Evolutionary conservation across 768 basidiomycete species (phyloP).

Genomic region (Dictyophora rubrovolvata): DNA sequence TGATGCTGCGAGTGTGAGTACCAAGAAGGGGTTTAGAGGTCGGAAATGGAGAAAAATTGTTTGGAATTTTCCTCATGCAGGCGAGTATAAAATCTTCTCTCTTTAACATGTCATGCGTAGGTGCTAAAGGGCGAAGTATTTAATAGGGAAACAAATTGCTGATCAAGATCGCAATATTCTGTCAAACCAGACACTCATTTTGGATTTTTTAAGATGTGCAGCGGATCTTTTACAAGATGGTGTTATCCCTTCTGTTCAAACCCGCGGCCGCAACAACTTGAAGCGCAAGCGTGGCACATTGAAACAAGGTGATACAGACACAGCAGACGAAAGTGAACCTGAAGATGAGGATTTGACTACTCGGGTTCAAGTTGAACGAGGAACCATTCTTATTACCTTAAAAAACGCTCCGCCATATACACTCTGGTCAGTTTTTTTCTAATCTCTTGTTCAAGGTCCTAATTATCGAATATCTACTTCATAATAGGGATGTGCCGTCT

Average conservation of each 20-base stretch:
- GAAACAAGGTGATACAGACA: no score
- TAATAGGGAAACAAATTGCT: constrained; percentile 84
- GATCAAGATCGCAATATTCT: constrained; percentile 91
- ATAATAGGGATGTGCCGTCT: constrained; percentile 61
- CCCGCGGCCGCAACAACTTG: no score
- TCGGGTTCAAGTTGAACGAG: no score
- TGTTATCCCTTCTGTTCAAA: constrained; percentile 34
- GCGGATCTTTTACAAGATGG: constrained; percentile 51
- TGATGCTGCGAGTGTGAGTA: constrained; percentile 75
- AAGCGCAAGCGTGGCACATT: no score
- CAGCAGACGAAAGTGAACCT: no score
- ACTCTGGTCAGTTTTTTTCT: constrained; percentile 57
- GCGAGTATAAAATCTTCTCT: constrained; percentile 46
- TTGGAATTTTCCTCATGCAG: constrained; percentile 97
- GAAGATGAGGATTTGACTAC: no score
- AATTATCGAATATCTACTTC: no score
- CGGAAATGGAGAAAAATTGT: constrained; percentile 67
- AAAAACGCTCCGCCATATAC: constrained; percentile 84
- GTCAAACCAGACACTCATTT: constrained; percentile 75
- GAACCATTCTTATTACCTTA: constrained; percentile 77
- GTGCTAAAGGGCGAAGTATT: no score
- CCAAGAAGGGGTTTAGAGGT: constrained; percentile 43
- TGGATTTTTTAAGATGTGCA: constrained; percentile 73
- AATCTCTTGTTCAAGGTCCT: no score
- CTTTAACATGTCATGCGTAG: no score